These are phyloP conservation scores for Rhodotorula sp. DNA, from an alignment of 1,284 basidiomycete species.

Conservation along the genomic window DNA sequence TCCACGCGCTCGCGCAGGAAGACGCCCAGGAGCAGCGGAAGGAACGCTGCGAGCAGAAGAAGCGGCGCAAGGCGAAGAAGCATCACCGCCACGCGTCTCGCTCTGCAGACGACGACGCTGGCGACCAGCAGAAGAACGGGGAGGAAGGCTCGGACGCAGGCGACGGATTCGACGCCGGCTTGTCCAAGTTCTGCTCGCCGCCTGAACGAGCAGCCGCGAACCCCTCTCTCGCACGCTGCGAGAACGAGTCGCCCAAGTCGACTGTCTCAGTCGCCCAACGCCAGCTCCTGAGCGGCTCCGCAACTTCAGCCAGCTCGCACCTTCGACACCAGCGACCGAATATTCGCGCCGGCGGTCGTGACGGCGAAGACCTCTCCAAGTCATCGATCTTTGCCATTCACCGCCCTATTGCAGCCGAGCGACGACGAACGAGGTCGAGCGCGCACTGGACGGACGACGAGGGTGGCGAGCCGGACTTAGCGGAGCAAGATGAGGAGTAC, in stretches of 20 bases:
- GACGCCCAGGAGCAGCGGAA: conserved; percentile 16
- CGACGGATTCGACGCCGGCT: background rate
- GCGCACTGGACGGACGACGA: background rate
- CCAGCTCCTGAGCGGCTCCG: too few relatives aligned
- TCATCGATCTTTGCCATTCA: conserved; percentile 83
- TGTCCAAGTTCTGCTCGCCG: background rate
- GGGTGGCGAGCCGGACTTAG: conserved; percentile 28
- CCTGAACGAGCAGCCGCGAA: conserved; percentile 11
- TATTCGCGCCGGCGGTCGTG: background rate
- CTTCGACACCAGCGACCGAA: background rate
- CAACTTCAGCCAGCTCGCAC: background rate
- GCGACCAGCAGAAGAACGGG: background rate
- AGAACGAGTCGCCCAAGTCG: background rate
- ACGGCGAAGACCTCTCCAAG: conserved; percentile 51
- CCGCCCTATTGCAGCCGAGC: conserved; percentile 62
- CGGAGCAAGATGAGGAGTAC: conserved; percentile 59
- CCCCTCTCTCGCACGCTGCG: background rate
- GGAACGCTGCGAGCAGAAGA: background rate
- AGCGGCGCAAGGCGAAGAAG: background rate
- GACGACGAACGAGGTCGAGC: conserved; percentile 5
- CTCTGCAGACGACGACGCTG: background rate
- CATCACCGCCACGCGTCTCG: background rate
- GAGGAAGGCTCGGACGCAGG: background rate
- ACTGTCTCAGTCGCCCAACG: conserved; percentile 5
- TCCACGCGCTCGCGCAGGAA: conserved; percentile 33